Conservation (phyloP, 208 protist genomes). For the Leishmania martiniquensis region DNA sequence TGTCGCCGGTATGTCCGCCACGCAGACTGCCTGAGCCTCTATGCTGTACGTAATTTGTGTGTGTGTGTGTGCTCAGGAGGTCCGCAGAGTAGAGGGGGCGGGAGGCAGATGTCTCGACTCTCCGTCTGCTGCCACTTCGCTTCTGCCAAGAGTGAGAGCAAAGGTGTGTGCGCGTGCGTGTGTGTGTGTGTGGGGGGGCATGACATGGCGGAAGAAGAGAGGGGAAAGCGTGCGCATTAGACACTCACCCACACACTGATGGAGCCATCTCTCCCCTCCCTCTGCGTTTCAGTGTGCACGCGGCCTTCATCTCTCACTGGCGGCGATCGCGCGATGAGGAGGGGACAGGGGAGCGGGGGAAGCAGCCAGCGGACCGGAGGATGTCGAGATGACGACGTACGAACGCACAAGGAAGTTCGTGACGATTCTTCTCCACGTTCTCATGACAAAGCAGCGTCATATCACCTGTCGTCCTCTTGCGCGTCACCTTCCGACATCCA, state of each 20-base stretch:
- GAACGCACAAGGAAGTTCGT: not conserved
- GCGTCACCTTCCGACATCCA: not conserved
- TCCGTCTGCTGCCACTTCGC: not conserved
- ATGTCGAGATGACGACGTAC: not conserved
- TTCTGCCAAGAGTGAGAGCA: not conserved
- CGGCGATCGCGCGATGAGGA: not conserved
- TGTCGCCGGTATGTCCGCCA: not conserved
- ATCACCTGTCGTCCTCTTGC: not conserved
- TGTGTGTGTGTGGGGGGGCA: not conserved
- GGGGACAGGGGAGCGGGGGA: not conserved
- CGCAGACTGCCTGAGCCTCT: not conserved
- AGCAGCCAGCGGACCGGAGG: not conserved
- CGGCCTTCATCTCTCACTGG: not conserved
- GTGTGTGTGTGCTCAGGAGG: slow-evolving; percentile 1
- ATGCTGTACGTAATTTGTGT: too few relatives aligned
- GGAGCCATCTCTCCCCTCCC: not conserved
- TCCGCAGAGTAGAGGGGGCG: not conserved
- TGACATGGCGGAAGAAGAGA: not conserved
- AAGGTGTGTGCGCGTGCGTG: not conserved
- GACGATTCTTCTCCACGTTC: not conserved
- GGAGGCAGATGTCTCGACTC: not conserved
- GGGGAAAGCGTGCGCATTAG: not conserved
- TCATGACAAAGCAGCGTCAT: not conserved
- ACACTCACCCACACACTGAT: not conserved
- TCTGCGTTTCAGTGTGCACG: not conserved